Percentiles rank a stretch among this genome's conserved stretches.
Evolutionary conservation across 2,329 filamentous ascomycete genomes (phyloP).

Genomic region (Trichoderma polysporum): DNA sequence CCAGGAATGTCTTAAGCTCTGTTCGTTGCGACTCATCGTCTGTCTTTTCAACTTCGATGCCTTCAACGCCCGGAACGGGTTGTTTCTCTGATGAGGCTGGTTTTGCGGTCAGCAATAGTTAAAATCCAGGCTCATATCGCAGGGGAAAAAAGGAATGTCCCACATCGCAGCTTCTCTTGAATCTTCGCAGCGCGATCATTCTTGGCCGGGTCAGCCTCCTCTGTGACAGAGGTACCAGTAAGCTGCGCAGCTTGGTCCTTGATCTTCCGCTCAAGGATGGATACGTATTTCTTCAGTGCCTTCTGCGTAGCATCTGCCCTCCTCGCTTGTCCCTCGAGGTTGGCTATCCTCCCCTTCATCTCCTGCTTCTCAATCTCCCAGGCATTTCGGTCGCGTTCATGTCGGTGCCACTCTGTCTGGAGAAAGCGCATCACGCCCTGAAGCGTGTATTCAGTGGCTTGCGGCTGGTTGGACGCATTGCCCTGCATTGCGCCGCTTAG

Average conservation of each 20-base stretch:
- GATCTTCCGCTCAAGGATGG: conserved; percentile 83
- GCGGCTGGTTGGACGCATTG: conserved; percentile 51
- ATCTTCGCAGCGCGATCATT: conserved; percentile 55
- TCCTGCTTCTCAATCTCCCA: conserved; percentile 99
- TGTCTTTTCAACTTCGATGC: conserved; percentile 46
- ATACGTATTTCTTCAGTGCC: conserved; percentile 84
- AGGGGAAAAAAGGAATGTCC: conserved; percentile 22
- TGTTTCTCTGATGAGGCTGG: conserved; percentile 40
- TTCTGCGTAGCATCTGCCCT: conserved; percentile 87
- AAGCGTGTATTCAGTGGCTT: conserved; percentile 61
- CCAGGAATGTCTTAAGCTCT: conserved; percentile 60
- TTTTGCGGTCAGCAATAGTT: conserved; percentile 23
- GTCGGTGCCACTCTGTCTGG: conserved; percentile 97
- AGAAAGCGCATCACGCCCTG: conserved; percentile 97
- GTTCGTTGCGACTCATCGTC: conserved; percentile 53
- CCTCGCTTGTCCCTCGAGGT: conserved; percentile 84
- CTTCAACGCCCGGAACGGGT: conserved; percentile 45
- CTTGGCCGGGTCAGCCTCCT: conserved; percentile 46
- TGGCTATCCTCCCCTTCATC: conserved; percentile 97
- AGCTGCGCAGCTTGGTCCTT: conserved; percentile 76
- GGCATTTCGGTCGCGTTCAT: conserved; percentile 94
- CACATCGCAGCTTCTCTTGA: conserved; percentile 58
- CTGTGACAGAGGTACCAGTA: conserved; percentile 45
- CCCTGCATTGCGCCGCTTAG: conserved; percentile 46
- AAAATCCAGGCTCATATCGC: not conserved